A percentile compares a stretch with the other conserved stretches of the same genome.
phyloP scores from a whole-genome alignment of 2,329 filamentous ascomycete species.

The Ophiognomonia clavigignenti-juglandacearum region DNA sequence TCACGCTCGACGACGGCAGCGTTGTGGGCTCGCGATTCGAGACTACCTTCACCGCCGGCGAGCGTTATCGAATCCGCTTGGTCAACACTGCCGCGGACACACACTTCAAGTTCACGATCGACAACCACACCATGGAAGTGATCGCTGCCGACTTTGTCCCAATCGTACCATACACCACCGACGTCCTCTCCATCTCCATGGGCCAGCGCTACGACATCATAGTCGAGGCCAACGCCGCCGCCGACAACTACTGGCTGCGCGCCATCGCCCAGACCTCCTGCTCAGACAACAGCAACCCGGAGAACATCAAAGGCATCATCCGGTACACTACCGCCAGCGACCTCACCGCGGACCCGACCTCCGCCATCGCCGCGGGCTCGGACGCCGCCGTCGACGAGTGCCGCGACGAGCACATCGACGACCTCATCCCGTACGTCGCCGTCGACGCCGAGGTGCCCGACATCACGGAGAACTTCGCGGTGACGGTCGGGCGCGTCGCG shows the following conservation, averaged over 20 bases:
- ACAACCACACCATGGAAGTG: slow-evolving; percentile 42
- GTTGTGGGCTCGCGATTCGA: slow-evolving; percentile 21
- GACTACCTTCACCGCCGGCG: slow-evolving; percentile 20
- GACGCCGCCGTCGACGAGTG: slow-evolving; percentile 13
- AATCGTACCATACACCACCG: slow-evolving; percentile 41
- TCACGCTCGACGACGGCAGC: slow-evolving; percentile 43
- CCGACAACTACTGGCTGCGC: slow-evolving; percentile 22
- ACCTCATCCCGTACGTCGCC: slow-evolving; percentile 16
- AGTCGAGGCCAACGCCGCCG: slow-evolving; percentile 28
- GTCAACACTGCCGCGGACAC: slow-evolving; percentile 31
- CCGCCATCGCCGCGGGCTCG: slow-evolving; percentile 6
- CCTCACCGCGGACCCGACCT: slow-evolving; percentile 23
- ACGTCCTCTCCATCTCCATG: slow-evolving; percentile 38
- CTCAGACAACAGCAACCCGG: slow-evolving; percentile 12
- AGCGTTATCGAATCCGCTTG: not conserved
- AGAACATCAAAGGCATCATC: slow-evolving; percentile 21
- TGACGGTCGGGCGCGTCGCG: not conserved
- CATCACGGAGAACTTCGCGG: not conserved
- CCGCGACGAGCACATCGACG: slow-evolving; percentile 9
- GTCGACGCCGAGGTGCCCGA: not conserved
- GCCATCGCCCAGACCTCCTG: slow-evolving; percentile 15
- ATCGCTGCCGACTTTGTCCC: slow-evolving; percentile 44
- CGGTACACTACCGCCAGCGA: slow-evolving; percentile 22
- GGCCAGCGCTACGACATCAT: slow-evolving; percentile 35
- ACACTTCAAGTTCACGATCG: slow-evolving; percentile 38